phyloP scores from a whole-genome alignment of 1,284 basidiomycete genomes.

The Trametes pubescens region DNA sequence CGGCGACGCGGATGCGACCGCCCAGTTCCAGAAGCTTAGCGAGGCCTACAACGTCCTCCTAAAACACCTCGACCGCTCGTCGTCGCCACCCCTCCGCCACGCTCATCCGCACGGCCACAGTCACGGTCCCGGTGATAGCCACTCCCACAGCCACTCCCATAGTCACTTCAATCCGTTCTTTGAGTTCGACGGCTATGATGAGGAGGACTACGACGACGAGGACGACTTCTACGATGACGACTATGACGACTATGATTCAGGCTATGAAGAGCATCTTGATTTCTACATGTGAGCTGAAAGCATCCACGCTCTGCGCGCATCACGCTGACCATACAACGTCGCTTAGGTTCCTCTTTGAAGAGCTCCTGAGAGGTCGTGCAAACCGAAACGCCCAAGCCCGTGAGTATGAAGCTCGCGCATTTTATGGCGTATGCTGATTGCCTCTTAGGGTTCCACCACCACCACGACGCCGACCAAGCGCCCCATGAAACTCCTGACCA shows the following conservation, averaged over 20 bases:
- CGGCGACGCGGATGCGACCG: slow-evolving; percentile 67
- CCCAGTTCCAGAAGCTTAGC: slow-evolving; percentile 70
- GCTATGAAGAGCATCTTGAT: slow-evolving; percentile 43
- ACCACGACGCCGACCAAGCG: slow-evolving; percentile 29
- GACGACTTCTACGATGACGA: slow-evolving; percentile 45
- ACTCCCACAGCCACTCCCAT: slow-evolving; percentile 10
- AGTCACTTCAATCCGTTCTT: slow-evolving; percentile 29
- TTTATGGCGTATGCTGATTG: background rate
- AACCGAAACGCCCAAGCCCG: slow-evolving; percentile 40
- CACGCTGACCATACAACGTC: background rate
- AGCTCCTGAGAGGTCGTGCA: slow-evolving; percentile 51
- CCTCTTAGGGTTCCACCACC: slow-evolving; percentile 22
- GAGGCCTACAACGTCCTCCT: slow-evolving; percentile 71
- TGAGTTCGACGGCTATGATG: slow-evolving; percentile 43
- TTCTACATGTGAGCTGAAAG: slow-evolving; percentile 51
- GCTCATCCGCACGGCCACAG: slow-evolving; percentile 20
- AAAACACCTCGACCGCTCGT: slow-evolving; percentile 57
- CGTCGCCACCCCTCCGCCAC: slow-evolving; percentile 37
- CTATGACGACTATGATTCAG: slow-evolving; percentile 33
- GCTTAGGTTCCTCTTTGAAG: slow-evolving; percentile 57
- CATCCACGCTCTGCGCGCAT: slow-evolving; percentile 25
- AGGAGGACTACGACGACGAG: slow-evolving; percentile 44
- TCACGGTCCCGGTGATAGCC: slow-evolving; percentile 21
- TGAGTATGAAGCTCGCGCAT: slow-evolving; percentile 25
- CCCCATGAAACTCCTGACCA: slow-evolving; percentile 56